A percentile compares a stretch with the other conserved stretches of the same genome.
phyloP scores from a whole-genome alignment of 176 grass and related monocot genomes.

The Zea mays region DNA sequence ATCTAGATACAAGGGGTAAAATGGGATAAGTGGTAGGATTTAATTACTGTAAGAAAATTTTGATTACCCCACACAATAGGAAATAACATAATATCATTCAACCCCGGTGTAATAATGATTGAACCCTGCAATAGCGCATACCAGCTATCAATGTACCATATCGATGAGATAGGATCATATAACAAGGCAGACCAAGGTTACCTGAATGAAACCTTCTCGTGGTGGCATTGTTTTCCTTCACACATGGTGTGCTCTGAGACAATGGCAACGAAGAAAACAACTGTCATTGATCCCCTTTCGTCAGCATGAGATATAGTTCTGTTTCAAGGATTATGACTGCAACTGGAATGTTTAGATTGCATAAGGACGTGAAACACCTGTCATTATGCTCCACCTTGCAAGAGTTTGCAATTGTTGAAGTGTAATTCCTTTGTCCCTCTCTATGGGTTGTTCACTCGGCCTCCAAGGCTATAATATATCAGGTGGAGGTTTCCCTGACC shows the following conservation, averaged over 20 bases:
- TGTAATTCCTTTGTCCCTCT: no score
- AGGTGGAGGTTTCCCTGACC: no score
- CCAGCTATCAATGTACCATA: slow-evolving; percentile 48
- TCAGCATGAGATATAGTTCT: slow-evolving; percentile 44
- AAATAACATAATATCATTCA: slow-evolving; percentile 47
- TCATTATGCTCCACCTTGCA: background rate
- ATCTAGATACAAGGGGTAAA: no score
- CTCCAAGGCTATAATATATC: no score
- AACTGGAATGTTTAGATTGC: slow-evolving; percentile 36
- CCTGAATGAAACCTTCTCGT: slow-evolving; percentile 56
- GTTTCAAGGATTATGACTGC: slow-evolving; percentile 50
- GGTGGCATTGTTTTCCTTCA: slow-evolving; percentile 49
- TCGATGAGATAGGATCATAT: slow-evolving; percentile 58
- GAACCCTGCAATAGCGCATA: slow-evolving; percentile 54
- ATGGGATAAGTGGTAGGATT: no score
- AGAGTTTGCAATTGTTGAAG: slow-evolving; percentile 42
- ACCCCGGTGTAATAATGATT: slow-evolving; percentile 51
- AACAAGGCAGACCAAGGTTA: slow-evolving; percentile 56
- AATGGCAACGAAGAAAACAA: slow-evolving; percentile 21
- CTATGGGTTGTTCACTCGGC: no score
- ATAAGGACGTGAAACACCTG: no score
- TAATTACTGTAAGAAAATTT: no score
- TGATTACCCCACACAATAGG: background rate
- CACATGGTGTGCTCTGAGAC: slow-evolving; percentile 40
- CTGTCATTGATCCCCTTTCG: slow-evolving; percentile 33